These are phyloP conservation scores for Podospora pseudoanserina DNA, from an alignment of 495 filamentous ascomycete genomes.

Conservation along the genomic window DNA sequence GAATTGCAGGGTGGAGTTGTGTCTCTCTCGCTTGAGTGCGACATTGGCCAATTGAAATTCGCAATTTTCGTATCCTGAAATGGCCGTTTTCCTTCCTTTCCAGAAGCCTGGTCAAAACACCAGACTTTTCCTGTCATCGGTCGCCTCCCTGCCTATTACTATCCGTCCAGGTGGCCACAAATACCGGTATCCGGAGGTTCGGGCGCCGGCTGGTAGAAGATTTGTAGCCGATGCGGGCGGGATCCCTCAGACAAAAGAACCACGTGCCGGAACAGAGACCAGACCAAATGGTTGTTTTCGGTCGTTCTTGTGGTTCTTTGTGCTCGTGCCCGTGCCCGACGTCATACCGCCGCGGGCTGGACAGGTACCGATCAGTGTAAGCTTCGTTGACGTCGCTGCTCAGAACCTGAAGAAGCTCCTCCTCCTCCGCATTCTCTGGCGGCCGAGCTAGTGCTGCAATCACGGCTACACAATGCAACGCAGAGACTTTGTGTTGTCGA, in stretches of 20 bases:
- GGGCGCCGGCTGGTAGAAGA: too few relatives aligned
- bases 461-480: background rate
- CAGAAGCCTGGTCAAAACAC: background rate
- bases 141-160: background rate
- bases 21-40: background rate
- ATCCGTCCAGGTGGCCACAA: background rate
- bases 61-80: constrained; percentile 4
- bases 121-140: background rate
- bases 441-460: background rate
- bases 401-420: background rate
- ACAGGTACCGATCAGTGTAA: background rate
- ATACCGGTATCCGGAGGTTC: background rate
- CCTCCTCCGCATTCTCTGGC: background rate
- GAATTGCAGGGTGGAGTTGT: constrained; percentile 6
- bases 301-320: constrained; percentile 2
- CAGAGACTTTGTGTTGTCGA: background rate
- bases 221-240: background rate
- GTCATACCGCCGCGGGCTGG: constrained; percentile 2
- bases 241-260: background rate
- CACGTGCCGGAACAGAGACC: background rate
- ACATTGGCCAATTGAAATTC: constrained; percentile 7
- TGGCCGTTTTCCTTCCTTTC: background rate
- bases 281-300: background rate
- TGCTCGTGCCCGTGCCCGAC: background rate
- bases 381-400: background rate